A percentile compares a stretch with the other conserved stretches of the same genome.
Evolutionary conservation across 2,329 filamentous ascomycete species (phyloP).

Genomic region (Hymenoscyphus repandus): DNA sequence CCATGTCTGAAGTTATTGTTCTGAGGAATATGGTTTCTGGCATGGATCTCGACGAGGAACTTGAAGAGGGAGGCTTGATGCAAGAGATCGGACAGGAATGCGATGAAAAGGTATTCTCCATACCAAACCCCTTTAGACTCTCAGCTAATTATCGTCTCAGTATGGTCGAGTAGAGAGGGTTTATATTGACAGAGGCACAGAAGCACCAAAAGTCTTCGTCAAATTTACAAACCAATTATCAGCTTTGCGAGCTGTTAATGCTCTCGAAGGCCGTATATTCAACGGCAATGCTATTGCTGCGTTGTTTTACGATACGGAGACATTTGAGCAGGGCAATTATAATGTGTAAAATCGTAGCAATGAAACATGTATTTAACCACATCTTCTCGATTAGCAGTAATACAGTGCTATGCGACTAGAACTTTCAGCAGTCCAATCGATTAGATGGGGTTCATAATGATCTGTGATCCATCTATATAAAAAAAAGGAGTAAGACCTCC

Average conservation of each 20-base stretch:
- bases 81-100: conserved; percentile 97
- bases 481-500: too few relatives aligned
- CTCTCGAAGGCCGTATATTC: conserved; percentile 80
- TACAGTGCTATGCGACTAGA: too few relatives aligned
- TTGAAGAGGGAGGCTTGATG: conserved; percentile 64
- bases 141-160: conserved; percentile 35
- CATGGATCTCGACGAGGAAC: conserved; percentile 74
- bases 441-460: too few relatives aligned
- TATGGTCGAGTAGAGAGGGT: conserved; percentile 81
- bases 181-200: conserved; percentile 60
- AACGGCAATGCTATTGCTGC: conserved; percentile 82
- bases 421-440: too few relatives aligned
- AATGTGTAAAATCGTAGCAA: conserved; percentile 12
- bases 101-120: conserved; percentile 58
- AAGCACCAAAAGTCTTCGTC: conserved; percentile 71
- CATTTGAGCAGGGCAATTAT: conserved; percentile 67
- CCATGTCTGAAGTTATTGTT: conserved; percentile 78
- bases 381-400: too few relatives aligned
- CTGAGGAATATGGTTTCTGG: conserved; percentile 81
- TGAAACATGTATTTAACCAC: too few relatives aligned
- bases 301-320: conserved; percentile 74
- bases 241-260: conserved; percentile 82
- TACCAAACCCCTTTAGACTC: not conserved
- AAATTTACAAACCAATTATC: conserved; percentile 85
- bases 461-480: too few relatives aligned